phyloP scores from a whole-genome alignment of 345 rosid genomes.

The Citrus glauca region DNA sequence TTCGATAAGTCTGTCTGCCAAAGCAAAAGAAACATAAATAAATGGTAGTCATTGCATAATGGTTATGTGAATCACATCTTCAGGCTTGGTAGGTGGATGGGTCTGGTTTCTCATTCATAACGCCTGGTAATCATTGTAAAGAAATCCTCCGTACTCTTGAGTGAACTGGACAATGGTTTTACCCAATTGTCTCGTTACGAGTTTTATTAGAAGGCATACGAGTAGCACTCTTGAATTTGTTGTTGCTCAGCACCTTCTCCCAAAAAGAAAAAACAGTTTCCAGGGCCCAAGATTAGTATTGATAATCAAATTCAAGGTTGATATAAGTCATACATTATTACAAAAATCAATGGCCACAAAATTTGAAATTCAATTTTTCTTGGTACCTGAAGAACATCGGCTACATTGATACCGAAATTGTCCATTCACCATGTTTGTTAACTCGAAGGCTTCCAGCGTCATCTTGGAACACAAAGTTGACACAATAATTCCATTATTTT shows the following conservation, averaged over 20 bases:
- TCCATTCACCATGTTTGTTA: constrained; percentile 36
- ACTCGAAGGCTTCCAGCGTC: constrained; percentile 50
- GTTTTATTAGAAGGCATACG: constrained; percentile 49
- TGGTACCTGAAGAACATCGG: constrained; percentile 47
- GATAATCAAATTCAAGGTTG: too few relatives aligned
- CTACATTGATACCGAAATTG: constrained; percentile 39
- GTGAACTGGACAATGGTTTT: constrained; percentile 49
- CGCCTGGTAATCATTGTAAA: constrained; percentile 35
- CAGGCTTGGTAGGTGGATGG: constrained; percentile 43
- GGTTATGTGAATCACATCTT: constrained; percentile 47
- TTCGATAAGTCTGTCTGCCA: neutral
- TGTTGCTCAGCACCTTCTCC: constrained; percentile 49
- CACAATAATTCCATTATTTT: constrained; percentile 34
- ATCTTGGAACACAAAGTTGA: constrained; percentile 52
- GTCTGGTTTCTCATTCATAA: constrained; percentile 43
- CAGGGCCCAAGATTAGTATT: too few relatives aligned
- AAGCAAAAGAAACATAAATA: neutral
- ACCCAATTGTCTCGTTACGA: constrained; percentile 51
- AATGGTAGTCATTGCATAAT: constrained; percentile 23
- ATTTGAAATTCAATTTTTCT: neutral
- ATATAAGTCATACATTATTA: too few relatives aligned
- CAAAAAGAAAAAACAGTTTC: too few relatives aligned
- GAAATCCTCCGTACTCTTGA: constrained; percentile 38
- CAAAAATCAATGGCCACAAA: too few relatives aligned
- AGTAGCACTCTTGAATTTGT: constrained; percentile 53